phyloP scores from a whole-genome alignment of 495 filamentous ascomycete species.

The Podospora pseudocomata region DNA sequence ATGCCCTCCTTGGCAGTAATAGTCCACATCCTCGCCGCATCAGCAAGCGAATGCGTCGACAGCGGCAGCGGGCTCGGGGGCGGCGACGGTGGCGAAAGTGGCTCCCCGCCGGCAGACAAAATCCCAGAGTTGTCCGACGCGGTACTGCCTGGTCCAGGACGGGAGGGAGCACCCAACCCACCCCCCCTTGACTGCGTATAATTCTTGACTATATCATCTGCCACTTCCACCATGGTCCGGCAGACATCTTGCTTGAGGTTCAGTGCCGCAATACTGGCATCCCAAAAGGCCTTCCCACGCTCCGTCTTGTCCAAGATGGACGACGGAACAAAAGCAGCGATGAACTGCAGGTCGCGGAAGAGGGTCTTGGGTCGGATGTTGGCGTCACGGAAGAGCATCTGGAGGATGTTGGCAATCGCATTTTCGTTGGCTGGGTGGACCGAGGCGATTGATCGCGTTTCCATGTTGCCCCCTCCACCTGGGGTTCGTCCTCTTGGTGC shows the following conservation, averaged over 20 bases:
- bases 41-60: conserved; percentile 63
- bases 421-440: conserved; percentile 56
- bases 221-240: conserved; percentile 83
- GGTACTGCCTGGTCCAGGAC: conserved; percentile 28
- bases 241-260: conserved; percentile 87
- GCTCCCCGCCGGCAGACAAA: conserved; percentile 14
- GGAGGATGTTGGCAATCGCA: conserved; percentile 73
- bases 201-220: conserved; percentile 66
- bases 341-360: conserved; percentile 93
- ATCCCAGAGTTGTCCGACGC: conserved; percentile 20
- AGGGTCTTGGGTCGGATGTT: conserved; percentile 82
- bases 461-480: conserved; percentile 31
- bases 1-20: conserved; percentile 94
- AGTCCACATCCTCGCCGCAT: conserved; percentile 88
- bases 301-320: conserved; percentile 79
- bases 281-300: conserved; percentile 89
- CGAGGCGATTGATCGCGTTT: conserved; percentile 43
- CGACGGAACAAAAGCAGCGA: conserved; percentile 84
- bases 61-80: conserved; percentile 42
- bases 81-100: conserved; percentile 23
- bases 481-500: conserved; percentile 27
- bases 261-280: conserved; percentile 83
- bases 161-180: conserved; percentile 14
- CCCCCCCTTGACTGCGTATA: conserved; percentile 45
- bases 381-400: conserved; percentile 71